phyloP scores from a whole-genome alignment of 192 early-diverging fungal species.

The Umbelopsis ramanniana region DNA sequence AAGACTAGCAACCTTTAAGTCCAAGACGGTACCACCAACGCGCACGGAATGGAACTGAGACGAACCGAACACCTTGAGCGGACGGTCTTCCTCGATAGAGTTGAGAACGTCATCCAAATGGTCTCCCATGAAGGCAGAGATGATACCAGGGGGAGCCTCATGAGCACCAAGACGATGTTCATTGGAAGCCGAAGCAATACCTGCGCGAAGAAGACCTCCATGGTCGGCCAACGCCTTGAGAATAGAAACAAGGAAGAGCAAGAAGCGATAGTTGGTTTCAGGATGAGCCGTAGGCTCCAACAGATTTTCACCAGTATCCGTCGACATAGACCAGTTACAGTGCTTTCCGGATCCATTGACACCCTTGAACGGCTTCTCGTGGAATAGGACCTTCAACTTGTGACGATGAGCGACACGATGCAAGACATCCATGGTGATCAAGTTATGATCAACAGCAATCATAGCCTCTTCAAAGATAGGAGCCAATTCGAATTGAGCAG shows the following conservation, averaged over 20 bases:
- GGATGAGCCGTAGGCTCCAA: conserved; percentile 94
- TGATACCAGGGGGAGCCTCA: conserved; percentile 96
- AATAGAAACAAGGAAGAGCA: conserved; percentile 91
- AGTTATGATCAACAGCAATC: conserved; percentile 97
- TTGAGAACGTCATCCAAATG: conserved; percentile 94
- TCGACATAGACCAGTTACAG: conserved; percentile 97
- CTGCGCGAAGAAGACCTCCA: conserved; percentile 86
- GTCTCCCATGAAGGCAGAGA: conserved; percentile 96
- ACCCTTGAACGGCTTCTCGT: conserved; percentile 99
- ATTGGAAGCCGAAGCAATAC: conserved; percentile 92
- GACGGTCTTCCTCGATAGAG: conserved; percentile 85
- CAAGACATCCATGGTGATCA: conserved; percentile 96
- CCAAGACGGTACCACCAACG: conserved; percentile 92
- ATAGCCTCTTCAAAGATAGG: conserved; percentile 98
- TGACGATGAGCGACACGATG: conserved; percentile 97
- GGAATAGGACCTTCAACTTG: conserved; percentile 96
- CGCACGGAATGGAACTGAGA: conserved; percentile 91
- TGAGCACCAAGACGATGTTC: conserved; percentile 97
- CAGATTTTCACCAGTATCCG: conserved; percentile 95
- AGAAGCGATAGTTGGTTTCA: conserved; percentile 98
- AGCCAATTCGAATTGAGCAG: conserved; percentile 97
- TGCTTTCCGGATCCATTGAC: conserved; percentile 99
- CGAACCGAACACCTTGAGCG: conserved; percentile 83
- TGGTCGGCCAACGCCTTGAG: conserved; percentile 93
- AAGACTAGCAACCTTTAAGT: conserved; percentile 92